Evolutionary conservation across 768 basidiomycete genomes (phyloP), one percentile per base, ranked within the genome.

Genomic region (Lentinus brumalis): DNA sequence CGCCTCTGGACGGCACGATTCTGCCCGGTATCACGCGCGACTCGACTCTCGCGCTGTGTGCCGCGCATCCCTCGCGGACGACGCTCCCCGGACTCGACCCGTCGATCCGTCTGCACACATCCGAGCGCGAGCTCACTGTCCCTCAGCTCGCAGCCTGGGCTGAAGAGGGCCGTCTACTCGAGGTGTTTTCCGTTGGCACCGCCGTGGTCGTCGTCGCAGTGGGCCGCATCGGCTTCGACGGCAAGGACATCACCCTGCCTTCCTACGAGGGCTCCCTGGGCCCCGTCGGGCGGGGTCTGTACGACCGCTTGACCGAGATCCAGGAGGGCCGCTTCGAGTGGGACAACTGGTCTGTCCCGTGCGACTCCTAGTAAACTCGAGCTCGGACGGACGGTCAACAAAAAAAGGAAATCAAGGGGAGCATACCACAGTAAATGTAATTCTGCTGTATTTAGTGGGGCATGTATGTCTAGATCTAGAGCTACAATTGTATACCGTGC

Each of bases 21-120:
- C 84, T 98, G 2, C 94, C 95, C 2, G 94, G 96, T 47, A 86
- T 98, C 29, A 97, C 95, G 7, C 87, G 96, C 63, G 89, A 91
- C 68, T 94, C 92, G 30, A 86, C 92, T 45, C 82, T 97, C 41
- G 68, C 79, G 0, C 86, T 98, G 46, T 83, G 85, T 4, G 76
- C 83, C 15, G 86, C 85, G 9, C 91, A 92, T 64, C 65, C 66
- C 9, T 60, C 65, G 14, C 73, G 74, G 39, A 69, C 64, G 50
- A 57, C 61, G 53, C 74, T 84, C 57, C 75, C 74, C 5, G 76
- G 77, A 52, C 65, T 80, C 50, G 77, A 85, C 9, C 70, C 80
- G 66, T 57, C 87, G 76, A 50, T 74, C 39, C 74, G 73, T 16
- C 60, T 80, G 32, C 66, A 72, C 67, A 72, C 78, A 18, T 67